Evolutionary conservation across 208 protist species (phyloP), one percentile per base, ranked within the genome.

Genomic region (Acanthamoeba rhysodes): DNA sequence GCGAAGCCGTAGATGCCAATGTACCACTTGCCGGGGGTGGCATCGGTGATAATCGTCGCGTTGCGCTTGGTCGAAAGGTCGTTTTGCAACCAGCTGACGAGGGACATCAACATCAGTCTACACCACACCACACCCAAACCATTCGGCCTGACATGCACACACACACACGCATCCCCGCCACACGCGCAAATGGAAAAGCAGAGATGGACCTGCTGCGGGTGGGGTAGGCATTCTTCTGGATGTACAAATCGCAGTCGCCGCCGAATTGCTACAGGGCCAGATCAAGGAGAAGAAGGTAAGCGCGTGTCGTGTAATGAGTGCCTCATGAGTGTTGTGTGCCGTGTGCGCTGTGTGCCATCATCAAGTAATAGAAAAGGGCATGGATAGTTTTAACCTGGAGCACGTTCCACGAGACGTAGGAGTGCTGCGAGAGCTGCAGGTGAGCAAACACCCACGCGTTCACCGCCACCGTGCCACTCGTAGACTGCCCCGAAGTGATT

Each of bases 231-330:
- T 53, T 64, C 22, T 90, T 7, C 12, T 90, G 29, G 80, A 90
- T 66, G 55, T 90, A 90, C 12, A 90, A 22, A 24, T 90, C 80
- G 34, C 80, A 90, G 22, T 90, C 80, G n/a, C 80, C 80, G 29
- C 80, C 55, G 5, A 78, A 9, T 50, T 78, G 70, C 70, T 78
- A 32, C 70, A 34, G n/a, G 0, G 20, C 20, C 70, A 78, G 14
- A 41, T 41, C 70, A 32, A 68, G 7, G 7, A 57, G 16, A 18
- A 10, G 14, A 57, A 57, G 53, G 53, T 57, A 10, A 57, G 3
- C 9, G 53, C 53, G 53, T 18, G 53, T 57, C 53, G 16, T 57
- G 37, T 41, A 1, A 3, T 41, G 37, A 4, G n/a, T n/a, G n/a
- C n/a, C n/a, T n/a, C n/a, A 78, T 74, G 29, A 34, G 66, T 22